phyloP scores from a whole-genome alignment of 2,329 filamentous ascomycete genomes.

The Neonectria ditissima region DNA sequence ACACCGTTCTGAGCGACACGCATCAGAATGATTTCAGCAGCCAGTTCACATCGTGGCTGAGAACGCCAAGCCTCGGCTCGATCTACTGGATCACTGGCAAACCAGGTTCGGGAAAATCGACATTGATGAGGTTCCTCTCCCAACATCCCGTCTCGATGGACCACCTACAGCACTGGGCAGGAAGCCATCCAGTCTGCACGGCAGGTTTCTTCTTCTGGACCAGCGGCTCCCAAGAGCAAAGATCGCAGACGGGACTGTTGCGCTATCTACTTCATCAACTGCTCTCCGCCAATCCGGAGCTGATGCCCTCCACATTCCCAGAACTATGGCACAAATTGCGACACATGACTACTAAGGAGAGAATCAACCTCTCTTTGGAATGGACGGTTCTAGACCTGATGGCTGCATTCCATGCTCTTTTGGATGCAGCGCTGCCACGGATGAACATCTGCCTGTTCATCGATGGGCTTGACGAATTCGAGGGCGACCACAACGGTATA shows the following conservation, averaged over 20 bases:
- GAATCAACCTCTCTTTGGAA: constrained; percentile 45
- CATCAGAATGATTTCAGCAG: constrained; percentile 19
- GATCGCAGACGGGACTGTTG: constrained; percentile 52
- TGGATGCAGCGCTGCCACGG: constrained; percentile 32
- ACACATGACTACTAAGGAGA: constrained; percentile 47
- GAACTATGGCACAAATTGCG: constrained; percentile 45
- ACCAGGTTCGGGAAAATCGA: constrained; percentile 61
- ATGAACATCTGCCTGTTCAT: constrained; percentile 47
- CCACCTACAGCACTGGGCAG: constrained; percentile 45
- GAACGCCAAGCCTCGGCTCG: constrained; percentile 30
- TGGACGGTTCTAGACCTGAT: constrained; percentile 49
- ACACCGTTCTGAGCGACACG: constrained; percentile 5
- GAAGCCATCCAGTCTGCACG: constrained; percentile 40
- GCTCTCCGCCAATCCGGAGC: constrained; percentile 39
- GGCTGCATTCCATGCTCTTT: constrained; percentile 38
- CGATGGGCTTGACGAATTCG: constrained; percentile 51
- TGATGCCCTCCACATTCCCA: constrained; percentile 45
- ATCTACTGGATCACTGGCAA: constrained; percentile 56
- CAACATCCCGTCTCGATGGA: constrained; percentile 35
- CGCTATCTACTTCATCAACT: constrained; percentile 53
- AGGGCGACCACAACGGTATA: constrained; percentile 45
- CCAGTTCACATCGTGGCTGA: constrained; percentile 46
- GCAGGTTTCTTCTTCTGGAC: constrained; percentile 62
- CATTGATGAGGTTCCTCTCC: constrained; percentile 55
- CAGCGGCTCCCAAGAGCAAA: constrained; percentile 53